Evolutionary conservation across 2,329 filamentous ascomycete genomes (phyloP).

Genomic region (Verticillium zaregamsianum): DNA sequence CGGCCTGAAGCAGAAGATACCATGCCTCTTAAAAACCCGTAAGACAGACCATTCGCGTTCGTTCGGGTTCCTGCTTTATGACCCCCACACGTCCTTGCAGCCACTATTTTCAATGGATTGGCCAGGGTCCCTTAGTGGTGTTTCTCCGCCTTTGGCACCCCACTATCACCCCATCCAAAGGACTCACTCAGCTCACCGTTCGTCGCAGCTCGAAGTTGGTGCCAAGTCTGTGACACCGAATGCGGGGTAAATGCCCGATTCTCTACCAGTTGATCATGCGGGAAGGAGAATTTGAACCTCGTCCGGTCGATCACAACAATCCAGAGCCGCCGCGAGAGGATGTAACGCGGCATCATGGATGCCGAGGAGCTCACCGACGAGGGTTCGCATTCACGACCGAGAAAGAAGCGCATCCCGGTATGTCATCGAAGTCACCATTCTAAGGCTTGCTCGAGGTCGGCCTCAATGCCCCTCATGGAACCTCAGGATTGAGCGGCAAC

Average conservation of each 20-base stretch:
- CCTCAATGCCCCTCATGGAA: too few species aligned
- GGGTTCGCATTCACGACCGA: neutral
- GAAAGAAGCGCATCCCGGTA: conserved; percentile 2
- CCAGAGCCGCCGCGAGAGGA: neutral
- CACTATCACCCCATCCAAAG: too few species aligned
- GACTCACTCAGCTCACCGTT: too few species aligned
- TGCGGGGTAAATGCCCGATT: neutral
- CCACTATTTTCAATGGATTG: too few species aligned
- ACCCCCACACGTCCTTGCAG: too few species aligned
- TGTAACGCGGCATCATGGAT: neutral
- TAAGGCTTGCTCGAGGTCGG: neutral
- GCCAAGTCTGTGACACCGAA: neutral
- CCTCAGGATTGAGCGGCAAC: neutral
- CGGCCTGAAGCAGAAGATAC: too few species aligned
- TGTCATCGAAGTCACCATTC: neutral
- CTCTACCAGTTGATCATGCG: neutral
- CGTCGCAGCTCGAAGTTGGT: too few species aligned
- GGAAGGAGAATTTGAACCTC: neutral
- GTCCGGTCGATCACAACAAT: neutral
- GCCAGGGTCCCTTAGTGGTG: too few species aligned
- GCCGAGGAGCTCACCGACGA: neutral
- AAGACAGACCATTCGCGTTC: too few species aligned
- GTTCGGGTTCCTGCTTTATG: too few species aligned
- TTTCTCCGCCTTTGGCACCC: too few species aligned
- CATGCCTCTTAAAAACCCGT: too few species aligned